phyloP scores from a whole-genome alignment of 495 filamentous ascomycete genomes.

The Hypoxylon fuscum region DNA sequence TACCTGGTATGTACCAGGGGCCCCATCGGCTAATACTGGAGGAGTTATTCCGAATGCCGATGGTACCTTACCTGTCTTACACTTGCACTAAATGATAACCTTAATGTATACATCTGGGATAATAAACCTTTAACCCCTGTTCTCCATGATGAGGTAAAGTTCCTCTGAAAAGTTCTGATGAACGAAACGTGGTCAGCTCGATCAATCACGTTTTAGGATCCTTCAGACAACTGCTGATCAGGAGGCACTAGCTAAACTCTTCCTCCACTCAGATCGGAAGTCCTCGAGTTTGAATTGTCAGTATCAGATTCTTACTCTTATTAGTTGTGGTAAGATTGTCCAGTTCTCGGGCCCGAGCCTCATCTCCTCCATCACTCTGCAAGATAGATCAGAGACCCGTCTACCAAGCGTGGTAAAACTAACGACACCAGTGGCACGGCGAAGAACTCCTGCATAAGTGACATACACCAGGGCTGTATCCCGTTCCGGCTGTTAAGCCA shows the following conservation, averaged over 20 bases:
- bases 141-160: not conserved
- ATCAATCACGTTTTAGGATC: not conserved
- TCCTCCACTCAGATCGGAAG: slow-evolving; percentile 14
- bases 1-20: no score
- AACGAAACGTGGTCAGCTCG: not conserved
- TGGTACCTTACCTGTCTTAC: no score
- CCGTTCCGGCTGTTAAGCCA: slow-evolving; percentile 24
- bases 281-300: slow-evolving; percentile 29
- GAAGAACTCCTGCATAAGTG: slow-evolving; percentile 35
- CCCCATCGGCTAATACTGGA: no score
- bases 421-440: slow-evolving; percentile 12
- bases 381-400: slow-evolving; percentile 42
- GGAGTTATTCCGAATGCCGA: no score
- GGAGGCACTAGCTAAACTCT: slow-evolving; percentile 19
- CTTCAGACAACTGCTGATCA: not conserved
- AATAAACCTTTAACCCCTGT: not conserved
- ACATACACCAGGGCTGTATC: slow-evolving; percentile 13
- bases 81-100: no score
- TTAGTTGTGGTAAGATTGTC: slow-evolving; percentile 26
- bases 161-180: slow-evolving; percentile 2
- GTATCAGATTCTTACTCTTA: slow-evolving; percentile 24
- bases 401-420: slow-evolving; percentile 14
- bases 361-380: slow-evolving; percentile 35
- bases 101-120: no score
- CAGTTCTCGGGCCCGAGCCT: slow-evolving; percentile 33